Evolutionary conservation across 495 filamentous ascomycete genomes (phyloP).

Genomic region (Aspergillus coremiiformis): DNA sequence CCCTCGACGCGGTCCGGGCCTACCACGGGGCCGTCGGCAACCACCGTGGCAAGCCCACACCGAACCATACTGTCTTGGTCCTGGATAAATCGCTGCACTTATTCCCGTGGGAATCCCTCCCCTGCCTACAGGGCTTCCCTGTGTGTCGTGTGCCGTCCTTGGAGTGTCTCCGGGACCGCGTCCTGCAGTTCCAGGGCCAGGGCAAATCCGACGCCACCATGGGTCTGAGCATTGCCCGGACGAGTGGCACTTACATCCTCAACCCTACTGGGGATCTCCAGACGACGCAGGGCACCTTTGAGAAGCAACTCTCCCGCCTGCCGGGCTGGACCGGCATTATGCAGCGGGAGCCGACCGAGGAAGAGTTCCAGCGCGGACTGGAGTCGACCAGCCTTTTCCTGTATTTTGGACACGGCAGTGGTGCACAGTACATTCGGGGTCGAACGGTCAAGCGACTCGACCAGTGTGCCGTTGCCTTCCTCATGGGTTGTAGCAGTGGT

Average conservation of each 20-base stretch:
- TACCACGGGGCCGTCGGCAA: slow-evolving; percentile 59
- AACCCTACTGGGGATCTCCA: slow-evolving; percentile 79
- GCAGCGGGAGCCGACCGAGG: slow-evolving; percentile 62
- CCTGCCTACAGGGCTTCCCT: slow-evolving; percentile 70
- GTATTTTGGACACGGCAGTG: slow-evolving; percentile 94
- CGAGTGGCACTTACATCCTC: slow-evolving; percentile 72
- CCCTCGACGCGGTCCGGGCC: slow-evolving; percentile 65
- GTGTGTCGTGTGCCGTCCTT: slow-evolving; percentile 81
- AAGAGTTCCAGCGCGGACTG: slow-evolving; percentile 61
- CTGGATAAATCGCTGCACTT: slow-evolving; percentile 82
- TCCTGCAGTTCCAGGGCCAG: slow-evolving; percentile 44
- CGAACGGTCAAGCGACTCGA: slow-evolving; percentile 71
- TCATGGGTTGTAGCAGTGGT: slow-evolving; percentile 89
- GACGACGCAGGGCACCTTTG: slow-evolving; percentile 70
- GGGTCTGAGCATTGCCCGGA: slow-evolving; percentile 44
- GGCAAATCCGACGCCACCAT: slow-evolving; percentile 14
- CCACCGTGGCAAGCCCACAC: slow-evolving; percentile 49
- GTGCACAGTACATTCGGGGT: slow-evolving; percentile 85
- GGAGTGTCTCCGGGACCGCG: slow-evolving; percentile 63
- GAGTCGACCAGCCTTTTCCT: slow-evolving; percentile 60
- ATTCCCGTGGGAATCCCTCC: slow-evolving; percentile 94
- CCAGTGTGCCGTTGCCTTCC: slow-evolving; percentile 68
- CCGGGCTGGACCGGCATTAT: slow-evolving; percentile 58
- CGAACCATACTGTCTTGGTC: slow-evolving; percentile 83
- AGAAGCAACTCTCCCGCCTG: slow-evolving; percentile 49